Evolutionary conservation across 176 grass and related monocot genomes (phyloP).

Genomic region (Triticum dicoccoides): DNA sequence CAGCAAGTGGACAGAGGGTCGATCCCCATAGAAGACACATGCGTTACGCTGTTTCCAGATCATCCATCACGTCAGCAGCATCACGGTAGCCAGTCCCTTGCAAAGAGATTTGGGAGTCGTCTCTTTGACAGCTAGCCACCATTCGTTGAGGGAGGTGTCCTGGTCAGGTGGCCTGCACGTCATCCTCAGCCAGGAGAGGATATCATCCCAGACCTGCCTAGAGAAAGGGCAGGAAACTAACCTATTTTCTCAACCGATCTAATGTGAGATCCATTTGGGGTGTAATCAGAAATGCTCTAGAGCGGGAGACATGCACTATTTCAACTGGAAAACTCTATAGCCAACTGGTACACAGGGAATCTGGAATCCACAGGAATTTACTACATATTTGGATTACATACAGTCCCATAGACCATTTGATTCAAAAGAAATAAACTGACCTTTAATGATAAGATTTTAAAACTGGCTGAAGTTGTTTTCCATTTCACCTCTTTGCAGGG

Average conservation of each 20-base stretch:
- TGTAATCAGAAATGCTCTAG: background rate
- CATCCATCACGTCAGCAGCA: no score
- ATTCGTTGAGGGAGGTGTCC: no score
- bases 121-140: no score
- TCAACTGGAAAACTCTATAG: slow-evolving; percentile 1
- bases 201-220: no score
- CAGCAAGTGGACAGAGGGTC: no score
- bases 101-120: no score
- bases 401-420: background rate
- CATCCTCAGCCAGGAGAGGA: no score
- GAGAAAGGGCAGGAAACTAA: background rate
- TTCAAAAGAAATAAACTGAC: background rate
- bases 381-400: background rate
- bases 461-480: background rate
- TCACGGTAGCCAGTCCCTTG: no score
- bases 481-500: background rate
- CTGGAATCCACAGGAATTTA: background rate
- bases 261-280: background rate
- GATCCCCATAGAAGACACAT: no score
- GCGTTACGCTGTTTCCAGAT: no score
- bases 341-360: background rate
- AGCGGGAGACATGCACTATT: background rate
- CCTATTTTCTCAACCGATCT: background rate
- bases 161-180: no score
- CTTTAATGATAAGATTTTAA: background rate